Evolutionary conservation across 2,329 filamentous ascomycete species (phyloP), one percentile per base, ranked within the genome.

Genomic region (Calycina herbarum): DNA sequence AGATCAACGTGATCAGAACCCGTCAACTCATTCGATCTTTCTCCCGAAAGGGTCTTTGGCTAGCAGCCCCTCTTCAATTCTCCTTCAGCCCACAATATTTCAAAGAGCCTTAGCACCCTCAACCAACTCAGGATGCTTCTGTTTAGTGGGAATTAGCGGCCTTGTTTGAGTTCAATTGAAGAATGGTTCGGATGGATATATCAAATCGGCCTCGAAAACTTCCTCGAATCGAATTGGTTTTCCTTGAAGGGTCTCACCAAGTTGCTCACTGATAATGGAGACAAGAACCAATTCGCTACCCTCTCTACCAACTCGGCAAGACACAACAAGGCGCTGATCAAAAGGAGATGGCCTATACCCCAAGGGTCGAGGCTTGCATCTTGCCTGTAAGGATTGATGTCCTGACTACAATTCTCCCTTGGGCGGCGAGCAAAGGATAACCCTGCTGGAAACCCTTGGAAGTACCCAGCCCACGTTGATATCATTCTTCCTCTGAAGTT

Each of bases 191-290:
- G 31, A 33, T 33, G 31, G 5, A 33, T 33, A 33, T 3, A 33
- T 33, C 5, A 33, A 33, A 33, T 33, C 31, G 90, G 88, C 7
- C 85, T 95, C 58, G 89, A 92, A 77, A 85, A 85, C 60, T 89
- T 95, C 68, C 85, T 96, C 68, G 94, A 97, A 77, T 91, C 92
- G 6, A 84, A 83, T 33, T 98, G 94, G 94, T 97, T 92, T 79
- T 86, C 81, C 66, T 80, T 82, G 42, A 78, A 78, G 63, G 77
- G 79, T 59, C 64, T 71, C 59, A 64, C 62, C 24, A 76, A 70
- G 66, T 67, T 90, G 1, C 78, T 86, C 65, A 78, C 77, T 45
- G 83, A 90, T 74, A 79, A 82, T 33, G 79, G 80, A 33, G 79
- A 92, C n/a, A 81, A 90, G 71, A 86, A 88, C 62, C 85, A 89